Base-by-base conservation (phyloP, 192 early-diverging fungal genomes). In the Chytriomyces sp. region DNA sequence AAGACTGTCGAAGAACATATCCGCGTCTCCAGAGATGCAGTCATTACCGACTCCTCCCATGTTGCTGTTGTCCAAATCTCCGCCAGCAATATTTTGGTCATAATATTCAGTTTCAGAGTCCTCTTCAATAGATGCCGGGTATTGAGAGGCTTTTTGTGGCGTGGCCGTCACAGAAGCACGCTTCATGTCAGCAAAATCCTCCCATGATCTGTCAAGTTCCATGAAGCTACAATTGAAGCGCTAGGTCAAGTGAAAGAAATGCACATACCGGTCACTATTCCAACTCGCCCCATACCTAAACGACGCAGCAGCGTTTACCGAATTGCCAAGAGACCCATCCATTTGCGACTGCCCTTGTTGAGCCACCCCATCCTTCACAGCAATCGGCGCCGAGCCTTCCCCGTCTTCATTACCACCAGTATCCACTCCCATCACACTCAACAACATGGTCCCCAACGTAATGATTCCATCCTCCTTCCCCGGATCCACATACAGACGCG, bases 1-100 rank as follows among this genome's bases (percentile, higher is more conserved):
- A 17, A 70, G 56, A 12, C 56, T 34, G 56, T 70, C 68, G 39
- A 70, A 70, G 39, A 70, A 70, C 37, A 59, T 32, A 22, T 70
- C 59, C 59, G 28, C 32, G 12, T 61, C 59, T 37, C 62, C 49
- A 6, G 62, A 64, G n/a, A 64, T 31, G n/a, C 39, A 25, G 34
- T 64, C 62, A 5, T 22, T 7, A 65, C n/a, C n/a, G 19, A 25
- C 17, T 12, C 52, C 25, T 52, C 25, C 32, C 19, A 8, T 49
- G 8, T 19, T 49, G 17, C 39, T n/a, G n/a, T n/a, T n/a, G n/a
- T n/a, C 26, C 33, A 61, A 39, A 44, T 39, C 62, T 8, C 44
- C 62, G 39, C 6, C 62, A 10, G 12, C 59, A 12, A 28, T 30
- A 25, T 58, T 17, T 17, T 58, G 22, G 14, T 58, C 56, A 58